These are phyloP conservation scores for Zizania latifolia DNA, from an alignment of 176 grass and related monocot genomes.

Conservation along the genomic window DNA sequence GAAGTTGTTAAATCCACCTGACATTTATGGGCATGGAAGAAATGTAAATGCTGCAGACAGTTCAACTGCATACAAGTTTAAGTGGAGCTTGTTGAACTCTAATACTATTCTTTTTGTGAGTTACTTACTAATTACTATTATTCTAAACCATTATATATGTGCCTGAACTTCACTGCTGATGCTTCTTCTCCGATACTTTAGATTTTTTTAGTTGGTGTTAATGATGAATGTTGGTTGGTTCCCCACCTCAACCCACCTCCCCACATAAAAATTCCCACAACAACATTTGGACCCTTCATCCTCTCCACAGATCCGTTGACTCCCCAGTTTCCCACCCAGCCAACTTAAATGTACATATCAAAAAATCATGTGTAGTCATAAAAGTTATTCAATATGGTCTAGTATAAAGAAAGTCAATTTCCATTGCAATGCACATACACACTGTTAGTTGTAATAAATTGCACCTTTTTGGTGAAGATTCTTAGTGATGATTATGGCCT, in stretches of 20 bases:
- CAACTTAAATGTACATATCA: neutral
- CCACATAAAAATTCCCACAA: neutral
- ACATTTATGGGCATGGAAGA: neutral
- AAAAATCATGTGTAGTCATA: neutral
- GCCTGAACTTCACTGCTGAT: neutral
- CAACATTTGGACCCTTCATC: neutral
- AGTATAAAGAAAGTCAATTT: neutral
- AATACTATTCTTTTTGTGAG: neutral
- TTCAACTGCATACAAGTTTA: neutral
- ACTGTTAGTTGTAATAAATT: neutral
- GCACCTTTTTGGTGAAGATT: conserved; percentile 1
- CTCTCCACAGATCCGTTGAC: neutral
- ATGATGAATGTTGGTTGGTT: too few species aligned
- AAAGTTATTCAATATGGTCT: neutral
- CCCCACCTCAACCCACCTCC: neutral
- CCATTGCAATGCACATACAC: neutral
- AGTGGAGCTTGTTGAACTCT: neutral
- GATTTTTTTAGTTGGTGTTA: neutral
- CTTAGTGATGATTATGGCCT: conserved; percentile 17
- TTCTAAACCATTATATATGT: neutral
- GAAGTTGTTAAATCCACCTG: neutral
- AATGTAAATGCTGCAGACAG: neutral
- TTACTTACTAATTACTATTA: neutral
- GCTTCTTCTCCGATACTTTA: too few species aligned
- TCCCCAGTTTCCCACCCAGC: neutral